phyloP scores from a whole-genome alignment of 768 basidiomycete genomes.

The Pulveroboletus frians region DNA sequence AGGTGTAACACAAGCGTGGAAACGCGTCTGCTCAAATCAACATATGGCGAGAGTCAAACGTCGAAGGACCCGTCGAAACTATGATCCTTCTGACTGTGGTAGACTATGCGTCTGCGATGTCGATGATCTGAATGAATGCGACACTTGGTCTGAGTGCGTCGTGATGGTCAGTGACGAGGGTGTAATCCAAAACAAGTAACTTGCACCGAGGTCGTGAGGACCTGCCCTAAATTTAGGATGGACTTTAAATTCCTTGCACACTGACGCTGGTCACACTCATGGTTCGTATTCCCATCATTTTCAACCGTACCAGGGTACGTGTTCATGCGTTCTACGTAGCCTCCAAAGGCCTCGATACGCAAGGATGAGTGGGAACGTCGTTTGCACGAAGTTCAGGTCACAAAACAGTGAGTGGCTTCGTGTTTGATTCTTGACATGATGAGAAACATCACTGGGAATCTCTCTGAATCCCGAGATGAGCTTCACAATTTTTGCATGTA shows the following conservation, averaged over 20 bases:
- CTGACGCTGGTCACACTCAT: conserved; percentile 22
- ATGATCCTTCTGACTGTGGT: no score
- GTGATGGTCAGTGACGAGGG: no score
- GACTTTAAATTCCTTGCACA: conserved; percentile 30
- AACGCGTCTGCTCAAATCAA: no score
- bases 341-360: conserved; percentile 58
- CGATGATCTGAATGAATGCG: no score
- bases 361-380: conserved; percentile 84
- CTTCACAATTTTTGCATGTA: conserved; percentile 70
- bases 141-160: no score
- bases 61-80: neutral
- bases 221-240: conserved; percentile 37
- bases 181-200: conserved; percentile 8
- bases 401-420: conserved; percentile 74
- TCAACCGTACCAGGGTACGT: neutral
- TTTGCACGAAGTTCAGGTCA: conserved; percentile 74
- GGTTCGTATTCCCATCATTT: conserved; percentile 23
- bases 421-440: conserved; percentile 39
- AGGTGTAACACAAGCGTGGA: conserved; percentile 36
- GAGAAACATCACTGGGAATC: conserved; percentile 92
- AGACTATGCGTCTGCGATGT: no score
- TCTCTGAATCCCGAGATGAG: conserved; percentile 87
- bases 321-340: conserved; percentile 18
- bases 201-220: neutral
- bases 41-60: neutral